Percentiles rank a stretch among this genome's conserved stretches.
Evolutionary conservation across 805 yeast species (phyloP).

Genomic region (Pichia deserticola): DNA sequence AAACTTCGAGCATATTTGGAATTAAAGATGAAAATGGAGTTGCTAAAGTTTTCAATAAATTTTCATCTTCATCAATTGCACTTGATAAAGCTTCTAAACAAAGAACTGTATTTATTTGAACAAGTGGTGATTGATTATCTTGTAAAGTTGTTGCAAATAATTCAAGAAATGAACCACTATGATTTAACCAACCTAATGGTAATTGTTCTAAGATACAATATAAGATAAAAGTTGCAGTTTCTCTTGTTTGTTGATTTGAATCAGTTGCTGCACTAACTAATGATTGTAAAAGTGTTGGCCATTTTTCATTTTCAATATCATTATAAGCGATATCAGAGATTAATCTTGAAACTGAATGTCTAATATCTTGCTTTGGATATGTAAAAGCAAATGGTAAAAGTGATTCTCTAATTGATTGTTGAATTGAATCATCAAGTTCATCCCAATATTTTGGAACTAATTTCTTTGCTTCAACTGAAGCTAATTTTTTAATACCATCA

Average conservation of each 20-base stretch:
- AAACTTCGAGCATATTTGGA: constrained; percentile 75
- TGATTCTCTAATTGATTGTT: constrained; percentile 57
- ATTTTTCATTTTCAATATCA: constrained; percentile 57
- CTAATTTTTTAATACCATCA: constrained; percentile 75
- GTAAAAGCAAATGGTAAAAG: constrained; percentile 61
- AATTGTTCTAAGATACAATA: constrained; percentile 70
- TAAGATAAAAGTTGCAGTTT: constrained; percentile 75
- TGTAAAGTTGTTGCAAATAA: constrained; percentile 63
- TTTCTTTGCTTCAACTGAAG: constrained; percentile 96
- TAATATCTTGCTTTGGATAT: constrained; percentile 55
- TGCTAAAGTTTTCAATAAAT: constrained; percentile 35
- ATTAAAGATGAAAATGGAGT: constrained; percentile 53
- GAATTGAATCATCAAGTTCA: constrained; percentile 38
- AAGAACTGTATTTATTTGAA: constrained; percentile 75
- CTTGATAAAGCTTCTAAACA: constrained; percentile 69
- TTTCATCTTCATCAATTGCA: constrained; percentile 54
- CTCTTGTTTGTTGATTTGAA: constrained; percentile 46
- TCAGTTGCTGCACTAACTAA: constrained; percentile 63
- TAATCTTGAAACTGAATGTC: constrained; percentile 87
- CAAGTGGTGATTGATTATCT: constrained; percentile 55
- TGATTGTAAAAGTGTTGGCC: constrained; percentile 72
- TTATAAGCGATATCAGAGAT: constrained; percentile 76
- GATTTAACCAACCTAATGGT: constrained; percentile 47
- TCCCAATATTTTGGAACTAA: constrained; percentile 69
- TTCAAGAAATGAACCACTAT: constrained; percentile 59